Evolutionary conservation across 352 stramenopile genomes (phyloP), one percentile per base, ranked within the genome.

Genomic region (Globisporangium solare): DNA sequence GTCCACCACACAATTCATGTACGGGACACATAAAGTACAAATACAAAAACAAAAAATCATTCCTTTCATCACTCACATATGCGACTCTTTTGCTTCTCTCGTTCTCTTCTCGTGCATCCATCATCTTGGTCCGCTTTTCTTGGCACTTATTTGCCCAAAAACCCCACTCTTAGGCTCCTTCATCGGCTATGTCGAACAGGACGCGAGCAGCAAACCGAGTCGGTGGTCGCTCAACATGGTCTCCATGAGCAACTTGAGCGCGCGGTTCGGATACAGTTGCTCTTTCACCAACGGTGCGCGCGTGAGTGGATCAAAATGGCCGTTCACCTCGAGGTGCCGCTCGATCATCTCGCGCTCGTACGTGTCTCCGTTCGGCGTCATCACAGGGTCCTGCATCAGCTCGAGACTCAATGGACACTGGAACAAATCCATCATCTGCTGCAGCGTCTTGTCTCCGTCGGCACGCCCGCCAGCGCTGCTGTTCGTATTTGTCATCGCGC

Each of bases 321-420:
- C 80, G 57, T 91, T 91, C 7, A 87, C 67, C 40, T 79, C 72
- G 12, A 91, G 61, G 49, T 91, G 80, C 21, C 75, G 71, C 49
- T 91, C 78, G 40, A 91, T 91, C 80, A 91, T 88, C 1, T 77
- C 72, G 35, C 80, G 80, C 40, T 91, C 80, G 58, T 88, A 91
- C 43, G 80, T 85, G 58, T 86, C 79, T n/a, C 80, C 80, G 17
- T 80, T 80, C 3, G 80, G 77, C 3, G 78, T 88, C 43, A 82
- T 88, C 3, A 91, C 80, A 1, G 80, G 80, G 48, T 91, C 77
- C 35, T 86, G 67, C 80, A 91, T 91, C n/a, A 84, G 45, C 55
- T 91, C 80, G 22, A 91, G 68, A 45, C 80, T 91, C 60, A 91
- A 41, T 12, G 80, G 80, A 35, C 80, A 91, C 39, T 80, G 74